Evolutionary conservation across 2,329 filamentous ascomycete genomes (phyloP).

Genomic region (Plectosphaerella cucumerina): DNA sequence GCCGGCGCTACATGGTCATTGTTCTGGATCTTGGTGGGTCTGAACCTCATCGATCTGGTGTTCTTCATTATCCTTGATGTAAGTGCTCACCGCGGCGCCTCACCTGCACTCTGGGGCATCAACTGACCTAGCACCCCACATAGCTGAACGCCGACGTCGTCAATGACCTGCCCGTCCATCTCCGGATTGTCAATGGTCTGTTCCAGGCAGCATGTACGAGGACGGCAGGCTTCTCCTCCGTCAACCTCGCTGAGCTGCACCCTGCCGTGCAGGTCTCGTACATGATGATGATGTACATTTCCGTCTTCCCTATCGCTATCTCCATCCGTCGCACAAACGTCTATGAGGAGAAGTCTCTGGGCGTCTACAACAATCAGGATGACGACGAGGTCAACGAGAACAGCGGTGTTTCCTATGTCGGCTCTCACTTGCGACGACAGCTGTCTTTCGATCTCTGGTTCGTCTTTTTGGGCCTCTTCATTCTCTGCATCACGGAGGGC

Average conservation of each 20-base stretch:
- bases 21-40: conserved; percentile 74
- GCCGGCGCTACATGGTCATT: conserved; percentile 93
- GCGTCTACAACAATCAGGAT: conserved; percentile 59
- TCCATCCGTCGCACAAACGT: conserved; percentile 92
- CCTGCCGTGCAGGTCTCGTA: conserved; percentile 92
- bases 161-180: conserved; percentile 62
- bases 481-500: conserved; percentile 88
- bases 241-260: conserved; percentile 74
- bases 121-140: conserved; percentile 13
- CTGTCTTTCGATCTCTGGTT: conserved; percentile 98
- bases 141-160: conserved; percentile 71
- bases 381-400: conserved; percentile 44
- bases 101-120: background rate
- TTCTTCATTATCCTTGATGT: conserved; percentile 92
- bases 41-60: conserved; percentile 82
- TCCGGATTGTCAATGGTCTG: conserved; percentile 77
- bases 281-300: conserved; percentile 99
- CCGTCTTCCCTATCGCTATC: conserved; percentile 93
- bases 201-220: conserved; percentile 89
- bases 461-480: conserved; percentile 87
- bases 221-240: conserved; percentile 83
- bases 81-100: conserved; percentile 39
- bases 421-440: conserved; percentile 85
- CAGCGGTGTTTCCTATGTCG: conserved; percentile 75
- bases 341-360: conserved; percentile 86